Evolutionary conservation across 495 filamentous ascomycete genomes (phyloP), one percentile per base, ranked within the genome.

Genomic region (Ramalina intermedia): DNA sequence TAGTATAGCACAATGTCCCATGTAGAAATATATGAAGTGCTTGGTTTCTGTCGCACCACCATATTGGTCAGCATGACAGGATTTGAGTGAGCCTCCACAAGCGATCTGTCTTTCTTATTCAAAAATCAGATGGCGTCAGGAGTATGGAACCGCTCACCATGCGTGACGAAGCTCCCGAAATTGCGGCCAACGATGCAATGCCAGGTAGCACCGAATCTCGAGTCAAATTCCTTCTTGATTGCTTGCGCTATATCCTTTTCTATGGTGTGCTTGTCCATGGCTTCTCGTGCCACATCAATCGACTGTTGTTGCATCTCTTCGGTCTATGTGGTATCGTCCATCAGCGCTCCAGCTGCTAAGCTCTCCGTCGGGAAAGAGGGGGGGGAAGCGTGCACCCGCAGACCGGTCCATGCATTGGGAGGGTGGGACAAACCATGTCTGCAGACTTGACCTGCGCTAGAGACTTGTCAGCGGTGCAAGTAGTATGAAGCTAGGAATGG

Each of bases 1-100:
- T 39, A 99, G 81, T 59, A 99, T 96, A 17, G 91, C 91, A 64
- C 86, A 95, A 73, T 96, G 91, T 43, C 91, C 91, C 51, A 96
- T 85, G 69, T 96, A 96, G 75, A 99, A 99, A 73, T 99, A 99
- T 63, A 96, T 96, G 72, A 99, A 99, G 68, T 99, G 91, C 69
- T 95, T 95, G 37, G 91, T 96, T 64, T 99, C 89, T 96, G 69
- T 4, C 23, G 38, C 8, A 37, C 9, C 17, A 35, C 42, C 42
- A 29, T 24, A 8, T 17, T 36, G 26, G 16, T 41, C 21, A 23
- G 16, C 21, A 16, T 6, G 8, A 41, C 2, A 41, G 16, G 14
- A 41, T 41, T 16, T 1, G 17, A 9, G 39, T 41, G 16, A 13
- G 17, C 39, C 39, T 41, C 23, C 23, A 17, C 39, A 41, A 41